phyloP scores from a whole-genome alignment of 164 flowering plant genomes.

The Chloranthus sessilifolius region DNA sequence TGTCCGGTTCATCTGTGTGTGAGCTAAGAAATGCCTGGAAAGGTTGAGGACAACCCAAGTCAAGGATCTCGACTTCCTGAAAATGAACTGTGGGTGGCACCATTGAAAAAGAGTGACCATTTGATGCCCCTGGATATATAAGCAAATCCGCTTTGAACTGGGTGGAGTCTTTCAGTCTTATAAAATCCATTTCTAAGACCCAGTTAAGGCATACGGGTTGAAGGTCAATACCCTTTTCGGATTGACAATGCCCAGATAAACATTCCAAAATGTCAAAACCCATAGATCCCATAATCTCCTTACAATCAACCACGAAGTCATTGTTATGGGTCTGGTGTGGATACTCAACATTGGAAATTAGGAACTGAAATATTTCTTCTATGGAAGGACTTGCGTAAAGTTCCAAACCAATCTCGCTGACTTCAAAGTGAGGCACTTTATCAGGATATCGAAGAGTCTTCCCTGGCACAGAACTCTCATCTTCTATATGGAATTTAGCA shows the following conservation, averaged over 20 bases:
- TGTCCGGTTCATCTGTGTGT: slow-evolving; percentile 23
- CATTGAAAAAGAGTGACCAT: slow-evolving; percentile 11
- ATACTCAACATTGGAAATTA: slow-evolving; percentile 28
- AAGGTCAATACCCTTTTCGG: slow-evolving; percentile 25
- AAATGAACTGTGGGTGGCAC: slow-evolving; percentile 28
- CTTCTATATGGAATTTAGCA: slow-evolving; percentile 35
- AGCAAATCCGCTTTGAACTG: slow-evolving; percentile 14
- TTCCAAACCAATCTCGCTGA: slow-evolving; percentile 42
- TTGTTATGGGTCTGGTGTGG: slow-evolving; percentile 19
- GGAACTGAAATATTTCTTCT: slow-evolving; percentile 29
- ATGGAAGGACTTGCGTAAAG: slow-evolving; percentile 12
- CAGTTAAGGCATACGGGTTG: slow-evolving; percentile 19
- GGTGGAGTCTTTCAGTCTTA: slow-evolving; percentile 23
- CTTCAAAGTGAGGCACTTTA: slow-evolving; percentile 55
- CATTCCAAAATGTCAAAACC: slow-evolving; percentile 30
- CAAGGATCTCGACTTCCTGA: slow-evolving; percentile 59
- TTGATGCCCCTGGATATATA: slow-evolving; percentile 14
- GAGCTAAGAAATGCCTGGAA: slow-evolving; percentile 24
- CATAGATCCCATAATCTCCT: slow-evolving; percentile 37
- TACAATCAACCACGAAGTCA: slow-evolving; percentile 18
- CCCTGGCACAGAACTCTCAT: slow-evolving; percentile 23
- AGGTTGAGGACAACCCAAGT: slow-evolving; percentile 22
- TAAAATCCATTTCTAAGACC: slow-evolving; percentile 35
- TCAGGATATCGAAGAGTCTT: slow-evolving; percentile 9
- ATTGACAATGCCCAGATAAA: slow-evolving; percentile 25